Evolutionary conservation across 1,284 basidiomycete species (phyloP).

Genomic region (Fomitopsis palustris): DNA sequence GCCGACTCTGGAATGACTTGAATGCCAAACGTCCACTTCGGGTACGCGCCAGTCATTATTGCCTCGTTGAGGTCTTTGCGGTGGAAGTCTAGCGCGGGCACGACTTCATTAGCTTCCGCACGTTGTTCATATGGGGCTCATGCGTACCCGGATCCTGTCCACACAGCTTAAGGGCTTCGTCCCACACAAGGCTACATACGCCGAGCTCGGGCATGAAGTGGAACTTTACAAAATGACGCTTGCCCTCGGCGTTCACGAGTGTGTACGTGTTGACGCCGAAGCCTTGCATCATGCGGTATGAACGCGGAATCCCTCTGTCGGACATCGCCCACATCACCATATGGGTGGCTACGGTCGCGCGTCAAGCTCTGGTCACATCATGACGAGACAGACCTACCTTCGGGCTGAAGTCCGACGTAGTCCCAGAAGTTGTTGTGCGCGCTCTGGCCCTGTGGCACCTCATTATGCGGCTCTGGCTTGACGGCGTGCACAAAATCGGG

Average conservation of each 20-base stretch:
- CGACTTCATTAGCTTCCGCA: slow-evolving; percentile 5
- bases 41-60: slow-evolving; percentile 62
- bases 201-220: slow-evolving; percentile 84
- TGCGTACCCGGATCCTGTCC: slow-evolving; percentile 69
- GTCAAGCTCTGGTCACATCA: not conserved
- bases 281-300: slow-evolving; percentile 84
- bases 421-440: slow-evolving; percentile 88
- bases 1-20: slow-evolving; percentile 66
- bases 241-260: slow-evolving; percentile 60
- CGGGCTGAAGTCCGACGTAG: slow-evolving; percentile 62
- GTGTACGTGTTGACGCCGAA: slow-evolving; percentile 85
- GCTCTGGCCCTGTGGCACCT: slow-evolving; percentile 58
- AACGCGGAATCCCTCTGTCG: slow-evolving; percentile 78
- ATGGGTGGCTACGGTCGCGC: slow-evolving; percentile 50
- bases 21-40: slow-evolving; percentile 77
- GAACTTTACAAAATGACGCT: slow-evolving; percentile 82
- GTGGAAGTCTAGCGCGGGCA: slow-evolving; percentile 57
- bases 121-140: not conserved
- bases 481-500: slow-evolving; percentile 80
- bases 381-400: slow-evolving; percentile 36
- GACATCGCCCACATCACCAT: slow-evolving; percentile 86
- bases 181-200: slow-evolving; percentile 82
- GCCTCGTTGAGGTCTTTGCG: slow-evolving; percentile 78
- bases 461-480: slow-evolving; percentile 78
- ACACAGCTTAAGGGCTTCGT: slow-evolving; percentile 79